Percentiles rank a stretch among this genome's conserved stretches.
These are phyloP conservation scores for Ascodesmis nigricans DNA, from an alignment of 495 filamentous ascomycete species.

Conservation along the genomic window DNA sequence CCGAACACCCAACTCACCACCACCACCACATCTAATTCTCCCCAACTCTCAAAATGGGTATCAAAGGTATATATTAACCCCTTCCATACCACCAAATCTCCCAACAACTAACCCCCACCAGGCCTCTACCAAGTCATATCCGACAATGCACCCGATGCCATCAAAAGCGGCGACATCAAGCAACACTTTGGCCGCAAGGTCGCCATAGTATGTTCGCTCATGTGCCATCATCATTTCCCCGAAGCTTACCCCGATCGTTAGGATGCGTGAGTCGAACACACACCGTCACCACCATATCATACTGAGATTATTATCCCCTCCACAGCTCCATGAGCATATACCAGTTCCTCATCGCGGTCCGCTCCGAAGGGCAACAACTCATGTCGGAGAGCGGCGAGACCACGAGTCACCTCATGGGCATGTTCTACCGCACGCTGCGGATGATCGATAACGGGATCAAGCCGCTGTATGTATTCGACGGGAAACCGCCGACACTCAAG, in stretches of 20 bases:
- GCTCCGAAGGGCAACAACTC: constrained; percentile 86
- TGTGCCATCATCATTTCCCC: constrained; percentile 98
- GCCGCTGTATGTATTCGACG: constrained; percentile 93
- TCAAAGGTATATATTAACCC: constrained; percentile 38
- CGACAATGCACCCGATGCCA: constrained; percentile 78
- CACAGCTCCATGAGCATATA: constrained; percentile 93
- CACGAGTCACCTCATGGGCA: constrained; percentile 93
- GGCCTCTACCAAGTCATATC: constrained; percentile 69
- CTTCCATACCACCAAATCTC: not conserved
- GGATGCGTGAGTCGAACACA: constrained; percentile 54
- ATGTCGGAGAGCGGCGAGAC: constrained; percentile 86
- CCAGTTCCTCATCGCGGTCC: constrained; percentile 91
- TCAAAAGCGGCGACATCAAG: constrained; percentile 93
- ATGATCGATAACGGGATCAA: constrained; percentile 99
- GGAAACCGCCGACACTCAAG: constrained; percentile 88
- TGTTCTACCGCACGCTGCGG: constrained; percentile 96
- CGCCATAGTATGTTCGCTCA: constrained; percentile 35
- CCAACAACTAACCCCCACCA: constrained; percentile 19
- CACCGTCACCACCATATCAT: constrained; percentile 1
- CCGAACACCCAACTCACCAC: constrained; percentile 2
- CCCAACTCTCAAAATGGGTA: constrained; percentile 48
- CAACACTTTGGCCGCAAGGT: constrained; percentile 95
- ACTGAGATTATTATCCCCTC: constrained; percentile 23
- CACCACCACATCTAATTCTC: not conserved
- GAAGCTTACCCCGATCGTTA: constrained; percentile 70